Percentiles rank a stretch among this genome's conserved stretches.
phyloP scores from a whole-genome alignment of 805 yeast genomes.

The Blastobotrys terrestris region DNA sequence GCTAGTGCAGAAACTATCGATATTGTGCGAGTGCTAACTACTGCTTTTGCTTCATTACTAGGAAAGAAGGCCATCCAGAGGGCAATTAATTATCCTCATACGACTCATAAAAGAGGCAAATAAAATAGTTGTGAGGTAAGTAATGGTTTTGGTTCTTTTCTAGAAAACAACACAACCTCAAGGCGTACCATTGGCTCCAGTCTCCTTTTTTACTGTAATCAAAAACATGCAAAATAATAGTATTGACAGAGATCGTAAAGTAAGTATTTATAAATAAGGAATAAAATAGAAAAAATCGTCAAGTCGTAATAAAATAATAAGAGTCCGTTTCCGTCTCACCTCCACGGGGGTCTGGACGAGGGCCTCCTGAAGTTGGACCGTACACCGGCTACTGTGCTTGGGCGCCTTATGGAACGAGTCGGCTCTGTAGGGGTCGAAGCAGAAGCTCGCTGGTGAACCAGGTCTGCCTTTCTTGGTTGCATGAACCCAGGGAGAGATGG shows the following conservation, averaged over 20 bases:
- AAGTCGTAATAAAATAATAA: background rate
- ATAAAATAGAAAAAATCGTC: background rate
- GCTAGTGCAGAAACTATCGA: too few species aligned
- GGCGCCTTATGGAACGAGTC: background rate
- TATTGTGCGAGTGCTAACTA: too few species aligned
- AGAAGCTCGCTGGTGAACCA: background rate
- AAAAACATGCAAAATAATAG: too few species aligned
- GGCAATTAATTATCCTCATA: too few species aligned
- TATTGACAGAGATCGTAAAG: background rate
- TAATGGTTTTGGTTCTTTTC: too few species aligned
- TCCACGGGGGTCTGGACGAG: background rate
- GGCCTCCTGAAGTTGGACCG: background rate
- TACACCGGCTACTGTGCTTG: background rate
- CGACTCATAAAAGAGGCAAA: too few species aligned
- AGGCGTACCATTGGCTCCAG: too few species aligned
- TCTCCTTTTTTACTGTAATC: too few species aligned
- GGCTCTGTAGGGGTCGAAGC: background rate
- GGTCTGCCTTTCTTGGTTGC: background rate
- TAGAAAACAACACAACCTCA: too few species aligned
- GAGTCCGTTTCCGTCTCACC: background rate
- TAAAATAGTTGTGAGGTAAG: too few species aligned
- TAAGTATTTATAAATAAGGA: background rate
- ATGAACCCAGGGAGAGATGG: background rate
- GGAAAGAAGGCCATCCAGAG: too few species aligned
- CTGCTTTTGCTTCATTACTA: too few species aligned